These are phyloP conservation scores for Cercospora citrullina DNA, from an alignment of 2,329 filamentous ascomycete genomes.

Conservation along the genomic window DNA sequence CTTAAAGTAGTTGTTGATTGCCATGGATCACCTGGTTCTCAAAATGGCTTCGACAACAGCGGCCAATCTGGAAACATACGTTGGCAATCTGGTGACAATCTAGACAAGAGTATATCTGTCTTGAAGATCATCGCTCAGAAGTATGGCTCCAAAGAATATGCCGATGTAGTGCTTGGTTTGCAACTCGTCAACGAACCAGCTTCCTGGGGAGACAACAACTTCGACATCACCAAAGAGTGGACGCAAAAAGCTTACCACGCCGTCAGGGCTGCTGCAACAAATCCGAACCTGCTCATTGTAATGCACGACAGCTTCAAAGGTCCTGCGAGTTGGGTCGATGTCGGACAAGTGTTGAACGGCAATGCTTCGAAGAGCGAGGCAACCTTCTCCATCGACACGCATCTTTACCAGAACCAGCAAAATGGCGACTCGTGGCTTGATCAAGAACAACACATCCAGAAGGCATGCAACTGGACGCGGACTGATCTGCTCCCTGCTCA, in stretches of 20 bases:
- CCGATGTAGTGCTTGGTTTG: conserved; percentile 47
- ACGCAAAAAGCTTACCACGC: conserved; percentile 39
- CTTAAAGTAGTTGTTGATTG: conserved; percentile 54
- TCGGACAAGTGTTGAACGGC: conserved; percentile 31
- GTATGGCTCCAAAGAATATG: conserved; percentile 42
- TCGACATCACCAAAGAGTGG: conserved; percentile 41
- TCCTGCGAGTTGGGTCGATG: conserved; percentile 36
- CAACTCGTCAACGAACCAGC: conserved; percentile 50
- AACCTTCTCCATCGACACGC: conserved; percentile 46
- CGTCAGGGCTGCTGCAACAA: conserved; percentile 37
- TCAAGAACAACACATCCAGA: conserved; percentile 44
- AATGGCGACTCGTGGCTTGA: conserved; percentile 40
- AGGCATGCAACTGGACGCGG: conserved; percentile 43
- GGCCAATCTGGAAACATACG: conserved; percentile 28
- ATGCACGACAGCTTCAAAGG: conserved; percentile 45
- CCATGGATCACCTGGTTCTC: conserved; percentile 52
- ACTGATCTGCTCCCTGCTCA: conserved; percentile 26
- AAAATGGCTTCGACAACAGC: conserved; percentile 52
- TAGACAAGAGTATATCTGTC: conserved; percentile 41
- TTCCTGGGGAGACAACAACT: conserved; percentile 40
- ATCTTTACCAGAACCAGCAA: conserved; percentile 49
- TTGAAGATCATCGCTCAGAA: conserved; percentile 44
- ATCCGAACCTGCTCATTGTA: conserved; percentile 40
- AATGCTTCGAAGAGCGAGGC: conserved; percentile 32
- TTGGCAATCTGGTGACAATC: conserved; percentile 38